Conservation (phyloP, 148 eudicot species). For the Polygonum maritimum region DNA sequence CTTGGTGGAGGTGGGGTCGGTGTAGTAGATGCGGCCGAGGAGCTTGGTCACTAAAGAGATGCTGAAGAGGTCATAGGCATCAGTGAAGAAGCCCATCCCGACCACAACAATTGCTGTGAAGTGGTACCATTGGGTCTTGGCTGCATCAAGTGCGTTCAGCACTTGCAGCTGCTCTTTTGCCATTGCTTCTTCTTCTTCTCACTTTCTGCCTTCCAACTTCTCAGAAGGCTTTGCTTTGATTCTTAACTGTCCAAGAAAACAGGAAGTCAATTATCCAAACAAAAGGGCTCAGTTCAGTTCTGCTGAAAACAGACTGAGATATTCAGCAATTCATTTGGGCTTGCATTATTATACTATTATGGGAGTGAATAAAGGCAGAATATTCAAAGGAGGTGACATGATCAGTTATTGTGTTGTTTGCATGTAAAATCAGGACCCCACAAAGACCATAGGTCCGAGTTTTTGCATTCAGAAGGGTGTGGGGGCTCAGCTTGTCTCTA, state of each 20-base stretch:
- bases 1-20: neutral
- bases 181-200: no score
- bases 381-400: neutral
- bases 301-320: no score
- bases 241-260: neutral
- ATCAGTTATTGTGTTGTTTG: neutral
- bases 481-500: no score
- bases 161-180: constrained; percentile 16
- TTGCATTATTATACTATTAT: no score
- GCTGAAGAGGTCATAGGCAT: constrained; percentile 30
- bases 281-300: no score
- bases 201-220: no score
- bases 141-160: constrained; percentile 29
- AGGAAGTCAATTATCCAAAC: neutral
- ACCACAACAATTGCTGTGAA: constrained; percentile 33
- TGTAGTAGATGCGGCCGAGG: constrained; percentile 34
- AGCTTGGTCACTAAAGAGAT: constrained; percentile 1
- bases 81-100: constrained; percentile 40
- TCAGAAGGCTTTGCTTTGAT: no score
- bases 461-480: no score
- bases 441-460: neutral
- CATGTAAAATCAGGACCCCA: neutral
- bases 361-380: neutral
- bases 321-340: no score
- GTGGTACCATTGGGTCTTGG: constrained; percentile 37